Conservation (phyloP, 352 stramenopile genomes). For the Globisporangium middletonii region DNA sequence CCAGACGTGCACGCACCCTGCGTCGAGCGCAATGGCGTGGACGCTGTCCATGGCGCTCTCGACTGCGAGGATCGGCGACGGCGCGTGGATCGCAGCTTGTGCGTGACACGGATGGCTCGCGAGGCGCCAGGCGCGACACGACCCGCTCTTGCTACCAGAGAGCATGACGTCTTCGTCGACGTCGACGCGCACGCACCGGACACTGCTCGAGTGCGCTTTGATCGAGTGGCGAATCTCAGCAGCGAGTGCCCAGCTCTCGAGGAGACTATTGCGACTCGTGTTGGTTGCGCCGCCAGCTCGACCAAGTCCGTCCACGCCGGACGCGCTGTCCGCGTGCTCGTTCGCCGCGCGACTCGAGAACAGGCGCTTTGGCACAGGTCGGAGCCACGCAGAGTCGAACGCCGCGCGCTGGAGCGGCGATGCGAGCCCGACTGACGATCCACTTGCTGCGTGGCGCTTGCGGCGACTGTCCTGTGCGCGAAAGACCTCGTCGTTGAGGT, state of each 20-base stretch:
- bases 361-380: slow-evolving; percentile 15
- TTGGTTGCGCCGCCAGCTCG: not conserved
- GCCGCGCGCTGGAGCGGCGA: slow-evolving; percentile 5
- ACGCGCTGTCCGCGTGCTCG: not conserved
- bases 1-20: slow-evolving; percentile 53
- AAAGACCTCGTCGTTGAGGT: slow-evolving; percentile 53
- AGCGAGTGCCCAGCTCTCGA: slow-evolving; percentile 22
- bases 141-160: slow-evolving; percentile 70
- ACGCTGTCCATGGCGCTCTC: slow-evolving; percentile 21
- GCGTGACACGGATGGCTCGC: slow-evolving; percentile 33
- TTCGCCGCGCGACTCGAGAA: slow-evolving; percentile 9
- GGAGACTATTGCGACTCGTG: slow-evolving; percentile 5
- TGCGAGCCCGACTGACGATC: not conserved
- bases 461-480: slow-evolving; percentile 45
- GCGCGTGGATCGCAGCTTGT: slow-evolving; percentile 20
- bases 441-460: slow-evolving; percentile 14
- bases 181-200: slow-evolving; percentile 50
- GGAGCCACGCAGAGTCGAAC: slow-evolving; percentile 24
- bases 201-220: slow-evolving; percentile 57
- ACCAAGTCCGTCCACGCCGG: not conserved
- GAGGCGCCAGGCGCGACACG: slow-evolving; percentile 64
- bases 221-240: slow-evolving; percentile 49
- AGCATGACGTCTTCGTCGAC: slow-evolving; percentile 53
- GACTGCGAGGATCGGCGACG: slow-evolving; percentile 19
- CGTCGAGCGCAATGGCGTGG: slow-evolving; percentile 34